These are phyloP conservation scores for Diaporthe sp. DNA, from an alignment of 2,329 filamentous ascomycete species.

Conservation along the genomic window DNA sequence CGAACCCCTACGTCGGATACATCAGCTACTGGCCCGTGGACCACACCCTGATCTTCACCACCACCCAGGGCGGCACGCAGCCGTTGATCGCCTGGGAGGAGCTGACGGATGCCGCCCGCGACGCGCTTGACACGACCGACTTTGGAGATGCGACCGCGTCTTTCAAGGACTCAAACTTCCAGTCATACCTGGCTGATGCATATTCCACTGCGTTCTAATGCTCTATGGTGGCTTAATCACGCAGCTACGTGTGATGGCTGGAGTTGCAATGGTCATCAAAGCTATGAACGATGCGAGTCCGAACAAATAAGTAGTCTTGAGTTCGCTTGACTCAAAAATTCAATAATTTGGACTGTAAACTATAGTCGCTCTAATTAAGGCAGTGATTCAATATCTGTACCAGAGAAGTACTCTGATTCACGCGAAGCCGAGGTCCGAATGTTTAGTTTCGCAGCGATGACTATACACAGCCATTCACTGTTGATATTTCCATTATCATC, in stretches of 20 bases:
- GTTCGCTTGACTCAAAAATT: background rate
- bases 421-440: background rate
- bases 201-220: conserved; percentile 25
- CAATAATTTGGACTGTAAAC: background rate
- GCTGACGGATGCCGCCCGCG: conserved; percentile 50
- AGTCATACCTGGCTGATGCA: conserved; percentile 25
- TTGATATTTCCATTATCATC: too few relatives aligned
- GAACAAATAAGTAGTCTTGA: too few relatives aligned
- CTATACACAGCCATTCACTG: too few relatives aligned
- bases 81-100: conserved; percentile 58
- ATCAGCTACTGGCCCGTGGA: conserved; percentile 49
- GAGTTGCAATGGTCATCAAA: too few relatives aligned
- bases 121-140: conserved; percentile 52
- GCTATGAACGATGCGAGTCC: background rate
- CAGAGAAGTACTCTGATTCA: background rate
- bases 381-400: background rate
- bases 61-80: conserved; percentile 51
- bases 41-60: conserved; percentile 53
- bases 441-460: too few relatives aligned
- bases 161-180: conserved; percentile 35
- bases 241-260: background rate
- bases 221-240: background rate
- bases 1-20: conserved; percentile 49
- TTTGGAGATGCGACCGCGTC: conserved; percentile 49
- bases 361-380: background rate